phyloP scores from a whole-genome alignment of 2,329 filamentous ascomycete genomes.

The Diaporthe sp. region DNA sequence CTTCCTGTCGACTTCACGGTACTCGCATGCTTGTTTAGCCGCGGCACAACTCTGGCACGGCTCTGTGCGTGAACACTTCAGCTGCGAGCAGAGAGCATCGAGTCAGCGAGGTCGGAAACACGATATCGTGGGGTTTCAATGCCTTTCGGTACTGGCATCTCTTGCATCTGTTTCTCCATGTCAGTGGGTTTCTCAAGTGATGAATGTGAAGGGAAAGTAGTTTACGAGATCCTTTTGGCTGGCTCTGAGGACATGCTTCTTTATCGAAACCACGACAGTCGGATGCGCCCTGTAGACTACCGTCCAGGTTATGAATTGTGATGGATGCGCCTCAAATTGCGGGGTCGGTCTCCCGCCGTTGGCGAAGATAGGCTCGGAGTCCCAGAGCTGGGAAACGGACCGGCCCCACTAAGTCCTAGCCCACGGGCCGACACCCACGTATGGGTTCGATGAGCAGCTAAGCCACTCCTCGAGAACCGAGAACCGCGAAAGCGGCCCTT shows the following conservation, averaged over 20 bases:
- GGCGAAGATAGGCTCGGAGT: not conserved
- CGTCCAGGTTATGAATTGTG: not conserved
- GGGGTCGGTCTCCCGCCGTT: not conserved
- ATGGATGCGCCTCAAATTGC: not conserved
- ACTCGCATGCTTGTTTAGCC: conserved; percentile 39
- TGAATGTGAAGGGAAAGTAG: not conserved
- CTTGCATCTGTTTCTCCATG: conserved; percentile 5
- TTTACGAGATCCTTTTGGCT: conserved; percentile 8
- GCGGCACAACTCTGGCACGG: conserved; percentile 41
- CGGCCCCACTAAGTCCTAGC: not conserved
- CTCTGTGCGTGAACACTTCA: conserved; percentile 42
- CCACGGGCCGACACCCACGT: too few species aligned
- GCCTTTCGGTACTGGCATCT: conserved; percentile 35
- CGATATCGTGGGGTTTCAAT: not conserved
- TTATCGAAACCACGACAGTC: too few species aligned
- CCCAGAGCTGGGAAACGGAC: not conserved
- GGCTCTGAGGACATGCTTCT: not conserved
- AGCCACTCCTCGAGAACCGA: too few species aligned
- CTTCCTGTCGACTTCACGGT: conserved; percentile 40
- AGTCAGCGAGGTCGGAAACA: not conserved
- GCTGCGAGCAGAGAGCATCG: not conserved
- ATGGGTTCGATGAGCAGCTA: too few species aligned
- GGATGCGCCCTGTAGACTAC: not conserved
- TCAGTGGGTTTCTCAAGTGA: not conserved
- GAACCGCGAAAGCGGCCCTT: too few species aligned